Evolutionary conservation across 2,329 filamentous ascomycete species (phyloP).

Genomic region (Fusarium odoratissimum): DNA sequence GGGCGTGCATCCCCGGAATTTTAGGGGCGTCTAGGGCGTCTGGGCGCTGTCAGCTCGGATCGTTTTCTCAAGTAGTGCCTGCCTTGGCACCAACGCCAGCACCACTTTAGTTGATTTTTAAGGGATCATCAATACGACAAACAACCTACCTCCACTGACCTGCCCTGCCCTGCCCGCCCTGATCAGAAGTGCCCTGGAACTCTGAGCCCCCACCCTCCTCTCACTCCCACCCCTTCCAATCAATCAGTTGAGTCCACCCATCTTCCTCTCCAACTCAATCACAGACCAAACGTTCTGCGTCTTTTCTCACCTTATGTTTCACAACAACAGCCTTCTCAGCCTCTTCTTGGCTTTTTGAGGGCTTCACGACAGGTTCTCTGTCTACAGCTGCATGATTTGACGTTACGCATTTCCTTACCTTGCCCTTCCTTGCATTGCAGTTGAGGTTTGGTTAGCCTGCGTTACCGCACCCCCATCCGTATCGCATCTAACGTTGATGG

Average conservation of each 20-base stretch:
- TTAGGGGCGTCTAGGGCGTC: constrained; percentile 11
- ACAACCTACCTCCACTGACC: background rate
- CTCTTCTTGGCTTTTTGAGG: constrained; percentile 25
- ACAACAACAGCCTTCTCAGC: constrained; percentile 33
- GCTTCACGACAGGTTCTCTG: constrained; percentile 14
- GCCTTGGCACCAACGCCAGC: constrained; percentile 25
- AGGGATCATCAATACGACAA: constrained; percentile 29
- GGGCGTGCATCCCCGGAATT: constrained; percentile 12
- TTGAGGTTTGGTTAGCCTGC: constrained; percentile 1
- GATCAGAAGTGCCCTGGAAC: background rate
- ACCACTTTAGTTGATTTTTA: background rate
- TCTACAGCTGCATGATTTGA: constrained; percentile 24
- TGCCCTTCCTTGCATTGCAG: background rate
- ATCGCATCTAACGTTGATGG: constrained; percentile 23
- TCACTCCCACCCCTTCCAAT: constrained; percentile 6
- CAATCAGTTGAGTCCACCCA: background rate
- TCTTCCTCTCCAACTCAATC: background rate
- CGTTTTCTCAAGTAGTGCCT: constrained; percentile 8
- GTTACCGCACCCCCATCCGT: constrained; percentile 5
- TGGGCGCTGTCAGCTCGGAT: constrained; percentile 21
- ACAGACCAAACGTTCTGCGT: constrained; percentile 24
- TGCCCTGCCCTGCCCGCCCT: background rate
- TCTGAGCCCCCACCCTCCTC: background rate
- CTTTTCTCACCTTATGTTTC: constrained; percentile 35
- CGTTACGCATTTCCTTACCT: background rate